Evolutionary conservation across 2,329 filamentous ascomycete species (phyloP).

Genomic region (Penicillium hesseltinei): DNA sequence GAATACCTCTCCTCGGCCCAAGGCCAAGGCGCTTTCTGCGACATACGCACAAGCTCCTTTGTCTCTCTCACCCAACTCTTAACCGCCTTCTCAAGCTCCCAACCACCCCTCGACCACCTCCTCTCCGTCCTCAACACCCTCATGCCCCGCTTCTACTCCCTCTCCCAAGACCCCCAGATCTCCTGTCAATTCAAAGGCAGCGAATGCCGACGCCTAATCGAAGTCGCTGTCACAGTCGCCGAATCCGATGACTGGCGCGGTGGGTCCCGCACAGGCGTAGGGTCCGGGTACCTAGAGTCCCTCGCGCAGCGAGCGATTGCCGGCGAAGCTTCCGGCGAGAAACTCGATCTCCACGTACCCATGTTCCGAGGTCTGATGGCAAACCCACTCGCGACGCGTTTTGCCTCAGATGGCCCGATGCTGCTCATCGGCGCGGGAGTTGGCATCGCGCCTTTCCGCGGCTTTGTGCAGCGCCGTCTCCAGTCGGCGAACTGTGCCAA

Average conservation of each 20-base stretch:
- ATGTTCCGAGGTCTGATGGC: constrained; percentile 99
- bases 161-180: constrained; percentile 92
- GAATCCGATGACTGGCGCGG: constrained; percentile 76
- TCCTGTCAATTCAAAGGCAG: constrained; percentile 67
- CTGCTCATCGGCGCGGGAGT: constrained; percentile 94
- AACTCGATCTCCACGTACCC: constrained; percentile 71
- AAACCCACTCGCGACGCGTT: constrained; percentile 89
- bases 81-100: constrained; percentile 85
- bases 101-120: constrained; percentile 79
- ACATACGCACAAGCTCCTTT: constrained; percentile 85
- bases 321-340: constrained; percentile 53
- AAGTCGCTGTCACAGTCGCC: constrained; percentile 96
- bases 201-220: constrained; percentile 75
- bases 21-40: constrained; percentile 89
- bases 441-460: constrained; percentile 94
- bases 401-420: constrained; percentile 93
- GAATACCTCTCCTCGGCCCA: constrained; percentile 82
- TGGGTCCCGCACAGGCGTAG: constrained; percentile 74
- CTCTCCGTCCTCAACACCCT: constrained; percentile 78
- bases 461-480: constrained; percentile 90
- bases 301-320: constrained; percentile 71
- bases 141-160: constrained; percentile 97
- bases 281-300: constrained; percentile 90
- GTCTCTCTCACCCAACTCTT: constrained; percentile 83
- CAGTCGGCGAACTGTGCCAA: constrained; percentile 96